Base-by-base conservation (phyloP, 2,329 filamentous ascomycete species). In the Akanthomyces uredinophilus region DNA sequence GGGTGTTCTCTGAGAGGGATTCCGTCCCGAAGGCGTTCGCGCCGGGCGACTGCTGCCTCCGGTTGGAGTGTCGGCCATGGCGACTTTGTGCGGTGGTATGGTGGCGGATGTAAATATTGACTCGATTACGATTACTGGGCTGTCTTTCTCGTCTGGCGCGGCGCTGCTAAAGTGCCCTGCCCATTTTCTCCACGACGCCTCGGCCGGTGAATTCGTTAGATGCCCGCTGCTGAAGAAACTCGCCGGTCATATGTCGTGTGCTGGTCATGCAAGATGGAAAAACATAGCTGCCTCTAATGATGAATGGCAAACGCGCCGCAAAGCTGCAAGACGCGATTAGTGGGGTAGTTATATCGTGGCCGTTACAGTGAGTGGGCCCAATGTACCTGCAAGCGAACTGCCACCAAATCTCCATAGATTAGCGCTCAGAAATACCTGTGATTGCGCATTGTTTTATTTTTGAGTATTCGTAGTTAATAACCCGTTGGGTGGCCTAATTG, bases 1-100 rank as follows among this genome's bases (percentile, higher is more conserved):
- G 7, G 58, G 58, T 1, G 58, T 61, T 51, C 71, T 75, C 24
- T 73, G 75, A 14, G 79, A 77, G 5, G 74, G 68, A 1, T 78
- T 76, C 3, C 81, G 50, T 11, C 65, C 62, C 7, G 61, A 32
- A 16, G 62, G 56, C 13, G 50, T 60, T 49, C 47, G 53, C 27
- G n/a, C 29, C 5, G 52, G 32, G 46, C 58, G 52, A 6, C 16
- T 49, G 47, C 58, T 24, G 20, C 46, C 35, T 11, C 41, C 24
- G 10, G 46, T 61, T 41, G 62, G 62, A 5, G 62, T 64, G 47
- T 64, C 62, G 35, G 62, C 62, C 62, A 64, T 64, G 32, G 8
- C 51, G 49, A 8, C 35, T 16, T 16, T 39, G 50, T 58, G 22
- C 27, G 11, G 13, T 47, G 20, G 20, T 58, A 35, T 35, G 24